A percentile compares a stretch with the other conserved stretches of the same genome.
Conservation (phyloP, 495 filamentous ascomycete species). For the Clavariopsis aquatica region DNA sequence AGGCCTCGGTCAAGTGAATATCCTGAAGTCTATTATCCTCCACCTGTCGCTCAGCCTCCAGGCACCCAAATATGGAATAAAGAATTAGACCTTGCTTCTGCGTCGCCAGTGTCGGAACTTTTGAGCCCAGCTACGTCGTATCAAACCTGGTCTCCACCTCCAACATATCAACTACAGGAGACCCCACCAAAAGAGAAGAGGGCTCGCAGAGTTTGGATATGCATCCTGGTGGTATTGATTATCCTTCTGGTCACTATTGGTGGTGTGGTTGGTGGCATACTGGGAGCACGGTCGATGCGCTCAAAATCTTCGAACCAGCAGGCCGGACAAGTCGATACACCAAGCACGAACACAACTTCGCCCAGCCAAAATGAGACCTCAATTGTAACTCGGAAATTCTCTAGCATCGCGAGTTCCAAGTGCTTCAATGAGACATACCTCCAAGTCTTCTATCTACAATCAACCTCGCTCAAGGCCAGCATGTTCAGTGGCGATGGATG, state of each 20-base stretch:
- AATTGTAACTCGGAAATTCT: too few species aligned
- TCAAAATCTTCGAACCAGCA: not conserved
- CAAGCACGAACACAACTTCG: not conserved
- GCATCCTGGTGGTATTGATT: not conserved
- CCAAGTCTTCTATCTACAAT: not conserved
- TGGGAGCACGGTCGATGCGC: not conserved
- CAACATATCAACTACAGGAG: not conserved
- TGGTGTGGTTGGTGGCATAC: not conserved
- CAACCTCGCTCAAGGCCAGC: not conserved
- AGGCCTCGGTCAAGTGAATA: not conserved
- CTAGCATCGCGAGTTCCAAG: not conserved
- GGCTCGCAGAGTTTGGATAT: not conserved
- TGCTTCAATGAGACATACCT: not conserved
- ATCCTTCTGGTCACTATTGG: not conserved
- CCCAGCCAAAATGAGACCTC: not conserved
- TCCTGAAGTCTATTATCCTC: not conserved
- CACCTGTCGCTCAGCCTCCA: not conserved
- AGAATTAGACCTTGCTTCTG: not conserved
- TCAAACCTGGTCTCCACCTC: not conserved
- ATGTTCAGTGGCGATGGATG: not conserved
- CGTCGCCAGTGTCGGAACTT: not conserved
- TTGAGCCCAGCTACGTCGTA: not conserved
- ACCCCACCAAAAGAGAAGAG: not conserved
- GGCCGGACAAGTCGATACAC: not conserved
- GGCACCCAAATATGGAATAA: not conserved